A percentile compares a stretch with the other conserved stretches of the same genome.
Evolutionary conservation across 1,284 basidiomycete genomes (phyloP).

Genomic region (Cystobasidium pallidum): DNA sequence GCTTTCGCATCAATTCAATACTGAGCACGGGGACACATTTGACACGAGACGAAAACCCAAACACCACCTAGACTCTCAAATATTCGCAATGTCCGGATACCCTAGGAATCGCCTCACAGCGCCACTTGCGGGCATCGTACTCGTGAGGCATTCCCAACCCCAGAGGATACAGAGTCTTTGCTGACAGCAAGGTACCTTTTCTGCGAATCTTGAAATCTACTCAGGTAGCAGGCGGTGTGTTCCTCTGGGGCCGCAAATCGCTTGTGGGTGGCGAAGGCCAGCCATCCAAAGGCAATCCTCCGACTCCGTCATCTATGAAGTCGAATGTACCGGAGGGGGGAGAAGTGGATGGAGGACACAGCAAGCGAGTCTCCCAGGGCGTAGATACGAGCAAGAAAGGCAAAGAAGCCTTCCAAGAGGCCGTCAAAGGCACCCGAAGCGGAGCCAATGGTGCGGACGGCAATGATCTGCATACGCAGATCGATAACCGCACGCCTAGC

Average conservation of each 20-base stretch:
- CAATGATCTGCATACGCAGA: slow-evolving; percentile 27
- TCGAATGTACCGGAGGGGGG: slow-evolving; percentile 29
- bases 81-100: slow-evolving; percentile 13
- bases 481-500: slow-evolving; percentile 34
- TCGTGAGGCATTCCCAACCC: too few relatives aligned
- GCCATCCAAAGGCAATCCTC: slow-evolving; percentile 34
- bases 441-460: slow-evolving; percentile 16
- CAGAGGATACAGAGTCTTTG: too few relatives aligned
- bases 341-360: slow-evolving; percentile 14
- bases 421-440: slow-evolving; percentile 37
- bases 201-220: too few relatives aligned
- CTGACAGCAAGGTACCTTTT: too few relatives aligned
- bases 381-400: slow-evolving; percentile 31
- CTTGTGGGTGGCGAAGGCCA: slow-evolving; percentile 23
- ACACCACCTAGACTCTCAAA: neutral
- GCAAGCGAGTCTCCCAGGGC: slow-evolving; percentile 28
- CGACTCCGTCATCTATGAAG: slow-evolving; percentile 35
- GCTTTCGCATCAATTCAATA: too few relatives aligned
- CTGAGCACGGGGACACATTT: too few relatives aligned
- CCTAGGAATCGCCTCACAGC: slow-evolving; percentile 34
- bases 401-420: slow-evolving; percentile 44
- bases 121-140: slow-evolving; percentile 24
- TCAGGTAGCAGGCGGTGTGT: slow-evolving; percentile 36
- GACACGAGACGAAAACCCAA: neutral
- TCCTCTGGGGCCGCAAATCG: slow-evolving; percentile 38